Conservation (phyloP, 768 basidiomycete species). For the Gloeopeniophorella convolvens region DNA sequence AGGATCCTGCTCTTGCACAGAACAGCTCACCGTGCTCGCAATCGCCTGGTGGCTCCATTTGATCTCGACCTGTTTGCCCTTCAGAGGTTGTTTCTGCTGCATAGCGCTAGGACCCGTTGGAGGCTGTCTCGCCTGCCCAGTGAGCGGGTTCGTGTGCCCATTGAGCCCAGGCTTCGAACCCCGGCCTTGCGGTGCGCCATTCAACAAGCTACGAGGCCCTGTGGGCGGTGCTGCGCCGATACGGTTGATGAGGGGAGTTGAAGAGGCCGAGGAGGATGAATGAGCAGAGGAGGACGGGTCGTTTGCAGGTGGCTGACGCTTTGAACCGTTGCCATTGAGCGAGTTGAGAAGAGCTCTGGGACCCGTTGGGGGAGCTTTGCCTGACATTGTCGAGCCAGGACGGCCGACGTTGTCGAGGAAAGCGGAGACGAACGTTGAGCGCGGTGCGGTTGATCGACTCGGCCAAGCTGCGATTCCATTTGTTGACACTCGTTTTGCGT, state of each 20-base stretch:
- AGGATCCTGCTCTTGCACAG: too few relatives aligned
- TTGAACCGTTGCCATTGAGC: constrained; percentile 26
- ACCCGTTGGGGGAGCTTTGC: constrained; percentile 70
- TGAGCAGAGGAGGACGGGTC: constrained; percentile 14
- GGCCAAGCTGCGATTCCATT: not conserved
- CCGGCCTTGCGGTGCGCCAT: constrained; percentile 26
- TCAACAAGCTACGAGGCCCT: constrained; percentile 55
- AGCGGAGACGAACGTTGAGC: constrained; percentile 6
- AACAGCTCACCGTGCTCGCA: constrained; percentile 29
- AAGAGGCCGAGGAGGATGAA: constrained; percentile 30
- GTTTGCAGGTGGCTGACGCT: constrained; percentile 16
- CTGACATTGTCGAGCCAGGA: constrained; percentile 48
- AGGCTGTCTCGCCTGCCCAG: constrained; percentile 25
- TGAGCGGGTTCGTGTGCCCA: constrained; percentile 31
- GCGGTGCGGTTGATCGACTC: constrained; percentile 8
- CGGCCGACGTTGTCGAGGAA: constrained; percentile 18
- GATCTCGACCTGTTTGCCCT: constrained; percentile 38
- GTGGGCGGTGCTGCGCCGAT: constrained; percentile 56
- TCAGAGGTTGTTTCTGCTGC: constrained; percentile 29
- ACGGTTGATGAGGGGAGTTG: constrained; percentile 29
- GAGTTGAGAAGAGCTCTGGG: constrained; percentile 60
- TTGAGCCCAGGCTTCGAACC: constrained; percentile 41
- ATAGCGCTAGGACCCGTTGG: constrained; percentile 29
- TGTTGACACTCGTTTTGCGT: constrained; percentile 18
- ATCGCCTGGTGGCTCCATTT: constrained; percentile 27